Conservation (phyloP, 352 stramenopile species). For the Phytophthora idaei region DNA sequence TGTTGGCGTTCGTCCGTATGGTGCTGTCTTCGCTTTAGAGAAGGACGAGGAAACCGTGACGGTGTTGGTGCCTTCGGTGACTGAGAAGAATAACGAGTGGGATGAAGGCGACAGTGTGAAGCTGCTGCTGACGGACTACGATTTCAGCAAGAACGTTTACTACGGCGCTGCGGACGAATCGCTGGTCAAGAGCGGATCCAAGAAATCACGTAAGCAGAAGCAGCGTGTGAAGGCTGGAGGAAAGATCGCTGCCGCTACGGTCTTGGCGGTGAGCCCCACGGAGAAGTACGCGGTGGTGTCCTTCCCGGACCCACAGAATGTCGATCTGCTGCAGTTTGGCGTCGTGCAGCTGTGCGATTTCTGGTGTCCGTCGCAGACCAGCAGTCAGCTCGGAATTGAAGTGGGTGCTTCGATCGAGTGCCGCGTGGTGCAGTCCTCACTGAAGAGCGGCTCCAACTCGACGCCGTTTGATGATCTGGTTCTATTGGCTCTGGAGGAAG, state of each 20-base stretch:
- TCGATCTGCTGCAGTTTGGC: conserved; percentile 48
- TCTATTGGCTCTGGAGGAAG: conserved; percentile 63
- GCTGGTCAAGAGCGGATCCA: conserved; percentile 66
- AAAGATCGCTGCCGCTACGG: conserved; percentile 50
- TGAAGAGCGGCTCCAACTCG: conserved; percentile 48
- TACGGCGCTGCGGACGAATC: conserved; percentile 52
- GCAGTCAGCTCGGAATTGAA: conserved; percentile 58
- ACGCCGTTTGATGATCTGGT: conserved; percentile 81
- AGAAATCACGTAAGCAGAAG: conserved; percentile 81
- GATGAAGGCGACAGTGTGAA: conserved; percentile 73
- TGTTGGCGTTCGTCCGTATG: conserved; percentile 84
- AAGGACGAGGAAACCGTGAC: conserved; percentile 67
- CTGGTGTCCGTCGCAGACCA: conserved; percentile 72
- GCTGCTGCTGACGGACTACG: conserved; percentile 83
- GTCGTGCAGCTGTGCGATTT: conserved; percentile 80
- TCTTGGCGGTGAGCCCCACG: conserved; percentile 59
- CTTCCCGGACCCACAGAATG: conserved; percentile 50
- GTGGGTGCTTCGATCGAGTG: conserved; percentile 46
- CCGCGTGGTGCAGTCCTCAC: conserved; percentile 49
- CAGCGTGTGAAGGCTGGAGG: conserved; percentile 47
- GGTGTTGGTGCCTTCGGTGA: conserved; percentile 66
- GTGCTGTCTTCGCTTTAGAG: conserved; percentile 82
- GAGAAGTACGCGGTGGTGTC: conserved; percentile 75
- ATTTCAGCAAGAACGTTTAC: conserved; percentile 87
- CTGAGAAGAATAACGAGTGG: conserved; percentile 43